Percentiles rank a stretch among this genome's conserved stretches.
Conservation (phyloP, 2,329 filamentous ascomycete genomes). For the Alternaria conjuncta region DNA sequence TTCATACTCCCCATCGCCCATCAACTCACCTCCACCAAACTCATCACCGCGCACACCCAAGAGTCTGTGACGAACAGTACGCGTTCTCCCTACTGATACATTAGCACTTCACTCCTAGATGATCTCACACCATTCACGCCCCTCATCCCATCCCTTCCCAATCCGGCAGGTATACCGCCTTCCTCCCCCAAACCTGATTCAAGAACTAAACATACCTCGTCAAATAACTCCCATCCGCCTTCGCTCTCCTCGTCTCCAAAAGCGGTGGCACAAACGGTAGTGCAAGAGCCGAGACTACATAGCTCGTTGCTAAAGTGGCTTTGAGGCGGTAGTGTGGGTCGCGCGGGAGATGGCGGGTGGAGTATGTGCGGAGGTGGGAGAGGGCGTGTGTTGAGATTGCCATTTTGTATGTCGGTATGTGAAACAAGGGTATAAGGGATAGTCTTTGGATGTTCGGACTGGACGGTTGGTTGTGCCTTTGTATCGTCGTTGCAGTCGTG, state of each 20-base stretch:
- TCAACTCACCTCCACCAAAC: background rate
- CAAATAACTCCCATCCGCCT: conserved; percentile 45
- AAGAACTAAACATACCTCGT: conserved; percentile 41
- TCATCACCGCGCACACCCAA: conserved; percentile 31
- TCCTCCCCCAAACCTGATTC: background rate
- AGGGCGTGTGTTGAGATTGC: conserved; percentile 40
- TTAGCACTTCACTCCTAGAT: conserved; percentile 7
- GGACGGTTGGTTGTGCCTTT: background rate
- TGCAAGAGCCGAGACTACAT: conserved; percentile 47
- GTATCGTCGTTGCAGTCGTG: background rate
- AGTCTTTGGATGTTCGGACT: no score
- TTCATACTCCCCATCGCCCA: background rate
- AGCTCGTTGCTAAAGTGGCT: conserved; percentile 45
- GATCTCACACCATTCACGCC: background rate
- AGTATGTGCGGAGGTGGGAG: conserved; percentile 45
- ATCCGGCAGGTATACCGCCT: background rate
- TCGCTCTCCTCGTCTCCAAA: conserved; percentile 45
- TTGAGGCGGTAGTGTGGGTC: conserved; percentile 47
- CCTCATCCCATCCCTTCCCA: background rate
- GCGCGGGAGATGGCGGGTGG: conserved; percentile 38
- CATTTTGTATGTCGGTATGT: conserved; percentile 25
- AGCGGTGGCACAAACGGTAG: conserved; percentile 50
- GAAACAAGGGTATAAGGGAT: no score
- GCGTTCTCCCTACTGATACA: conserved; percentile 26
- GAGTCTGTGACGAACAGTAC: conserved; percentile 35